Conservation (phyloP, 108 stramenopile genomes). For the Aureococcus anophagefferens region DNA sequence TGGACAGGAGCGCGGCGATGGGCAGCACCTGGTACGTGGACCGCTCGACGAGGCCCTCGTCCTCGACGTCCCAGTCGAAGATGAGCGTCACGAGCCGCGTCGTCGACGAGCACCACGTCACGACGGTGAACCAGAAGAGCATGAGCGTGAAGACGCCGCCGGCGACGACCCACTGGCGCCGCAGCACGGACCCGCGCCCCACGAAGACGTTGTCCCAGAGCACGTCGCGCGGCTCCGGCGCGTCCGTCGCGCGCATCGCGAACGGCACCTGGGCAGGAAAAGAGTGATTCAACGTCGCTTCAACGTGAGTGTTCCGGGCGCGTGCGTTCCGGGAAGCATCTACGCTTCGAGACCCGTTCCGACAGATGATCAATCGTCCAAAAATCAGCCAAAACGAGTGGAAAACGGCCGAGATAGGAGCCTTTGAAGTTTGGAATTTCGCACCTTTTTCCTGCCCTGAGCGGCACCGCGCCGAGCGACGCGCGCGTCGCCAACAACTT, state of each 20-base stretch:
- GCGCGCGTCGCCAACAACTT: not conserved
- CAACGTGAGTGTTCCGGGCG: no score
- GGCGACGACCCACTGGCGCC: not conserved
- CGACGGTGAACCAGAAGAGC: not conserved
- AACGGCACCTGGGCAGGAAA: no score
- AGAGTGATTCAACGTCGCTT: no score
- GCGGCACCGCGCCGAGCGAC: not conserved
- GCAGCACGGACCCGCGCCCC: not conserved
- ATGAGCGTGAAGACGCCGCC: not conserved
- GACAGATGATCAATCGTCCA: no score
- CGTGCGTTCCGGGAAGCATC: no score
- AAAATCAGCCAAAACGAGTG: no score
- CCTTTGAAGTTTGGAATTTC: no score
- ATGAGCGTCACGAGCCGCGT: not conserved
- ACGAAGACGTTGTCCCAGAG: not conserved
- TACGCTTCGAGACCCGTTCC: no score
- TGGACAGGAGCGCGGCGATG: not conserved
- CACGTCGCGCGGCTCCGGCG: not conserved
- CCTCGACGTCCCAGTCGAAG: not conserved
- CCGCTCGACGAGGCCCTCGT: no score
- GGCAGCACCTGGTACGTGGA: not conserved
- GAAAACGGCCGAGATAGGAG: no score
- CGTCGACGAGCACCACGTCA: not conserved
- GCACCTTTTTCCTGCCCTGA: no score
- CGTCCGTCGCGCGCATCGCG: not conserved